Base-by-base conservation (phyloP, 1,139 yeast species). In the Pichia sp. region DNA sequence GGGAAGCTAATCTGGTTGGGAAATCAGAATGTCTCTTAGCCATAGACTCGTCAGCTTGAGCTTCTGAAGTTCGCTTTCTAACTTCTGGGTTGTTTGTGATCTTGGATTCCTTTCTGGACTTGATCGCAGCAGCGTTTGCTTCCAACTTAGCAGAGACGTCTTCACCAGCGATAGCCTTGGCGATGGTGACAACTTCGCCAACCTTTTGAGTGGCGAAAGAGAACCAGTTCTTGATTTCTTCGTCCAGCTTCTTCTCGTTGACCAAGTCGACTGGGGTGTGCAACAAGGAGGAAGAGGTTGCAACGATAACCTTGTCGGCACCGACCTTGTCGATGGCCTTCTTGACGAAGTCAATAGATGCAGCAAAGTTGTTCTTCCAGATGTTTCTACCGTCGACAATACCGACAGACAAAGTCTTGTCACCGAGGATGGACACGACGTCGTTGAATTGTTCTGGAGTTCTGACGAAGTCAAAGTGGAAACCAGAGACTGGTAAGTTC, bases 321-420 rank as follows among this genome's bases (percentile, higher is more conserved):
- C 97, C 97, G 64, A 91, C 77, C 76, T 86, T 85, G 64, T 75
- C 83, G 68, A 87, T 79, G 64, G 96, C 97, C 74, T 83, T 80
- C 72, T 84, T 78, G 66, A 90, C 95, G 60, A 85, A 71, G 62
- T 75, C 86, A 68, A 90, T 76, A 62, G 99, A 96, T 76, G 83
- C 83, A 68, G 93, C 73, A 67, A 85, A 87, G 79, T 93, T 87
- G 72, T 95, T 86, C 83, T 93, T 93, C 99, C 99, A 93, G 75
- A 93, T 88, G 84, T 93, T 93, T 84, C 99, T 90, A 78, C 99
- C 99, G 67, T 89, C 95, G 67, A 93, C 93, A 66, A 93, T 82
- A 87, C 99, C 99, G 62, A 86, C 96, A 60, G 98, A 91, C 70
- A 93, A 80, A 60, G 79, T 75, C 79, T 93, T 96, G 55, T 72